A percentile compares a stretch with the other conserved stretches of the same genome.
Conservation (phyloP, 2,329 filamentous ascomycete genomes). For the Penicillium sclerotigenum region DNA sequence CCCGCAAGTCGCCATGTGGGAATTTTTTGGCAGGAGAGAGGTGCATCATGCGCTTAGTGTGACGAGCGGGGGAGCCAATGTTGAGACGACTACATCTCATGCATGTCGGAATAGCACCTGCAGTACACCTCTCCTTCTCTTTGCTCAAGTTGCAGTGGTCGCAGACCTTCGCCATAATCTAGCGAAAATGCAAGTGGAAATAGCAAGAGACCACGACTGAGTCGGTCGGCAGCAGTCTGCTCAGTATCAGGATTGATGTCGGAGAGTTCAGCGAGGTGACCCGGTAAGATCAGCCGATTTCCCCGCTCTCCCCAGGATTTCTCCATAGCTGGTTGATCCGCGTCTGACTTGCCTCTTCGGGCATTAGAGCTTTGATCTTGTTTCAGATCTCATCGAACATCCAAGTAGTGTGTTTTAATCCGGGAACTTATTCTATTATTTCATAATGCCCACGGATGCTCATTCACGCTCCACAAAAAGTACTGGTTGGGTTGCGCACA, state of each 20-base stretch:
- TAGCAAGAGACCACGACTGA: no score
- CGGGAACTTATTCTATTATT: neutral
- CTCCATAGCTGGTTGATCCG: slow-evolving; percentile 6
- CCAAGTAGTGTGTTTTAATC: neutral
- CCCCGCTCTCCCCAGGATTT: slow-evolving; percentile 17
- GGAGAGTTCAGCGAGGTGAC: neutral
- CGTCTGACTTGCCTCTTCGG: neutral
- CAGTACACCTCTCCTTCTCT: slow-evolving; percentile 23
- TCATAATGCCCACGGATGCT: neutral
- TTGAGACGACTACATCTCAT: slow-evolving; percentile 21
- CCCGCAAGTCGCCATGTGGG: slow-evolving; percentile 15
- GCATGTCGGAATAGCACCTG: slow-evolving; percentile 16
- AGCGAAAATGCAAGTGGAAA: slow-evolving; percentile 32
- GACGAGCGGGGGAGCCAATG: slow-evolving; percentile 16
- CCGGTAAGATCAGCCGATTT: slow-evolving; percentile 6
- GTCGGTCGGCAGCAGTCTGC: neutral
- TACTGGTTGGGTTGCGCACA: slow-evolving; percentile 27
- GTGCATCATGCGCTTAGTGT: slow-evolving; percentile 18
- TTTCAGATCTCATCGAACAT: neutral
- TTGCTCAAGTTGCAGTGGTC: slow-evolving; percentile 17
- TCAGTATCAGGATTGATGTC: neutral
- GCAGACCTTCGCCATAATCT: slow-evolving; percentile 21
- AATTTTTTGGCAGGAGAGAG: slow-evolving; percentile 14
- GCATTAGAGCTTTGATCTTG: neutral
- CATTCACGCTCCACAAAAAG: neutral